A percentile compares a stretch with the other conserved stretches of the same genome.
Evolutionary conservation across 306 rosid species (phyloP).

Genomic region (Rubus idaeus): DNA sequence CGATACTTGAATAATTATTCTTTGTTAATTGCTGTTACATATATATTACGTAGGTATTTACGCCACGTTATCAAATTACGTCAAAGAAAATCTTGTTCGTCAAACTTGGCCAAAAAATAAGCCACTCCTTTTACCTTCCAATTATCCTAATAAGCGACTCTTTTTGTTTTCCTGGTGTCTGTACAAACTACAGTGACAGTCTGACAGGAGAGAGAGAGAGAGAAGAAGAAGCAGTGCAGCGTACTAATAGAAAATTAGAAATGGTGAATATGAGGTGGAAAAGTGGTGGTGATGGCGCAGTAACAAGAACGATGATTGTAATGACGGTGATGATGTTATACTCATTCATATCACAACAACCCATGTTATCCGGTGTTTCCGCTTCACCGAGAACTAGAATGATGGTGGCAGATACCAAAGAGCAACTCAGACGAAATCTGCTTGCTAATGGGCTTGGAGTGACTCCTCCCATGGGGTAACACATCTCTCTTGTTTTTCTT

Average conservation of each 20-base stretch:
- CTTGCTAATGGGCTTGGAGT: slow-evolving; percentile 75
- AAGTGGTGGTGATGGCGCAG: slow-evolving; percentile 4
- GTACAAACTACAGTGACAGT: no score
- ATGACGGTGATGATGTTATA: slow-evolving; percentile 8
- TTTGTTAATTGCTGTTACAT: not conserved
- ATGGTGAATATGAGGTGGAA: slow-evolving; percentile 17
- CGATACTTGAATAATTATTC: not conserved
- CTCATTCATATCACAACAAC: slow-evolving; percentile 2
- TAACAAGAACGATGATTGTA: not conserved
- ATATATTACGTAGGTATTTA: no score
- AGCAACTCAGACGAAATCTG: slow-evolving; percentile 49
- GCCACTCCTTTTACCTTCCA: not conserved
- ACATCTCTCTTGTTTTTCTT: not conserved
- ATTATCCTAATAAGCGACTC: no score
- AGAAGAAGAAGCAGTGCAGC: not conserved
- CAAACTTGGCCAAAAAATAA: not conserved
- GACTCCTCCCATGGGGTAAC: slow-evolving; percentile 97
- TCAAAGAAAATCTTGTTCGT: not conserved
- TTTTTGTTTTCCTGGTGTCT: no score
- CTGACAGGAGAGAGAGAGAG: not conserved
- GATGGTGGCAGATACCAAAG: slow-evolving; percentile 18
- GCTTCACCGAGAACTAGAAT: slow-evolving; percentile 28
- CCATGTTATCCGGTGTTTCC: slow-evolving; percentile 25
- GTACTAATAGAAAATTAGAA: not conserved
- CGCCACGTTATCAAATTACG: not conserved